These are phyloP conservation scores for Gamarada debralockiae DNA, from an alignment of 495 filamentous ascomycete genomes.

Conservation along the genomic window DNA sequence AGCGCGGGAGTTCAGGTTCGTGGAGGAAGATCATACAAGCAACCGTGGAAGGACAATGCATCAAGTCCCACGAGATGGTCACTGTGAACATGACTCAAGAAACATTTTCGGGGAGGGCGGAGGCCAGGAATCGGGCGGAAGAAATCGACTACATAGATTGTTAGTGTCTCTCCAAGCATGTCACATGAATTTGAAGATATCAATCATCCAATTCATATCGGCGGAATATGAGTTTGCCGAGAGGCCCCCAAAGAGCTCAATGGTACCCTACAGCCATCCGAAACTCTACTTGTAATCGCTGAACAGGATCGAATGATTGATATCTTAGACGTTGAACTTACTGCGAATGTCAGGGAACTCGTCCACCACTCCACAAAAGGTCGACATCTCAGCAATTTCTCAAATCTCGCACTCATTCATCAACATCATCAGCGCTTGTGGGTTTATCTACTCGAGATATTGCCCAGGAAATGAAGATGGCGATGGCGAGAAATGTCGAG, in stretches of 20 bases:
- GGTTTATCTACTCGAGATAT: no score
- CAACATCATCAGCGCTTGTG: no score
- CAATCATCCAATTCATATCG: no score
- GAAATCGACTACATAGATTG: constrained; percentile 59
- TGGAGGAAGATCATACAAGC: constrained; percentile 53
- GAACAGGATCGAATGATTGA: not conserved
- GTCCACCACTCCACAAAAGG: constrained; percentile 68
- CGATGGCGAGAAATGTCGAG: no score
- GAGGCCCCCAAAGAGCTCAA: no score
- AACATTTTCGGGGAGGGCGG: constrained; percentile 73
- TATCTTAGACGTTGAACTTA: constrained; percentile 17
- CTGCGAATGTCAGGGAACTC: constrained; percentile 72
- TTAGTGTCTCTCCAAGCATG: not conserved
- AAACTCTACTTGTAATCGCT: no score
- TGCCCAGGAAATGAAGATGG: no score
- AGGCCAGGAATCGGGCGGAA: constrained; percentile 59
- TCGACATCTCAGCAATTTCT: constrained; percentile 56
- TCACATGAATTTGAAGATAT: no score
- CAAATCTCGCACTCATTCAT: no score
- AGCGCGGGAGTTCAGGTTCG: not conserved
- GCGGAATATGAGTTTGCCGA: no score
- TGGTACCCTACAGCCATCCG: no score
- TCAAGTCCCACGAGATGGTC: constrained; percentile 88
- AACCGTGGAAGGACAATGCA: constrained; percentile 46
- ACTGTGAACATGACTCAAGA: constrained; percentile 90